These are phyloP conservation scores for Parachaetomium inaequale DNA, from an alignment of 495 filamentous ascomycete genomes.

Conservation along the genomic window DNA sequence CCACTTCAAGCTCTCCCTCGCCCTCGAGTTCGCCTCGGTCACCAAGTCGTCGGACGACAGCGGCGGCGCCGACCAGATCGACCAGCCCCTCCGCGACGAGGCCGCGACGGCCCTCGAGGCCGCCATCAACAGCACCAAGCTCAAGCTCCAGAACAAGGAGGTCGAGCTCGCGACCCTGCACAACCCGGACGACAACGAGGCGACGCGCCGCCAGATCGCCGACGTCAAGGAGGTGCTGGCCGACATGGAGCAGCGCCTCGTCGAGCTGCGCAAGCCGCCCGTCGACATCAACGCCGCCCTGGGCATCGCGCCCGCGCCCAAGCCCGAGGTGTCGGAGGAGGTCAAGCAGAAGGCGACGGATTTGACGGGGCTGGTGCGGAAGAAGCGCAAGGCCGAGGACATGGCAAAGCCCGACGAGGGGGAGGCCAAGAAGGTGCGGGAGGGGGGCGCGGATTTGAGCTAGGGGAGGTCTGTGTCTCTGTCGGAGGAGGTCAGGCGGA, in stretches of 20 bases:
- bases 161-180: slow-evolving; percentile 53
- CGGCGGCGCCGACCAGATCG: slow-evolving; percentile 31
- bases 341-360: slow-evolving; percentile 80
- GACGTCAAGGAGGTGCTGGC: slow-evolving; percentile 83
- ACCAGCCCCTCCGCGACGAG: slow-evolving; percentile 68
- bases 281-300: slow-evolving; percentile 58
- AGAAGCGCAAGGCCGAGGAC: slow-evolving; percentile 57
- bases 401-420: slow-evolving; percentile 25
- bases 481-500: not conserved
- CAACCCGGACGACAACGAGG: slow-evolving; percentile 53
- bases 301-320: slow-evolving; percentile 41
- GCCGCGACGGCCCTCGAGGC: slow-evolving; percentile 74
- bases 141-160: slow-evolving; percentile 72
- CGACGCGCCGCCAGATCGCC: slow-evolving; percentile 61
- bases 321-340: slow-evolving; percentile 66
- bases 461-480: not conserved
- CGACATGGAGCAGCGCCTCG: slow-evolving; percentile 72
- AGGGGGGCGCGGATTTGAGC: not conserved
- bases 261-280: slow-evolving; percentile 70
- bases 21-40: slow-evolving; percentile 88
- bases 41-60: slow-evolving; percentile 54
- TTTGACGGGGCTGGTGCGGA: slow-evolving; percentile 78
- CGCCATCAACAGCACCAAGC: slow-evolving; percentile 74
- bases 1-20: slow-evolving; percentile 92
- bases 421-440: slow-evolving; percentile 6